phyloP scores from a whole-genome alignment of 331 rosid genomes.

The Prunus yedoensis region DNA sequence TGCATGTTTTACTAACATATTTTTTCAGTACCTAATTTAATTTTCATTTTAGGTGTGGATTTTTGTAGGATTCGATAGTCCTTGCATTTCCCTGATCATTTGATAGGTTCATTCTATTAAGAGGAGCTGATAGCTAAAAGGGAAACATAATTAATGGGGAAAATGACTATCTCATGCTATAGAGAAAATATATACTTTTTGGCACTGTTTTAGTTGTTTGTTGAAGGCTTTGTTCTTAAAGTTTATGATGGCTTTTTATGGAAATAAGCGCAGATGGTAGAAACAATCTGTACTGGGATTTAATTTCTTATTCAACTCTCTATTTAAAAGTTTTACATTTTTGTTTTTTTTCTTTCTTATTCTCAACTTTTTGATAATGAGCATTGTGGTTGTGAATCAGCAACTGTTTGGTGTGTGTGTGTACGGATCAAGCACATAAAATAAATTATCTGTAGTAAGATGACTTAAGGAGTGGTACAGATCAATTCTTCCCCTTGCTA shows the following conservation, averaged over 20 bases:
- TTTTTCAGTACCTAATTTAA: not conserved
- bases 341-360: not conserved
- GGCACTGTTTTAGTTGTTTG: not conserved
- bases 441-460: not conserved
- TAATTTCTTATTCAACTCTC: not conserved
- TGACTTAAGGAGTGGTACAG: not conserved
- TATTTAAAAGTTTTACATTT: not conserved
- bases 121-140: not conserved
- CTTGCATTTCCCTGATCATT: not conserved
- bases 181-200: not conserved
- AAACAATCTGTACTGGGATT: not conserved
- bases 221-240: not conserved
- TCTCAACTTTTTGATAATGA: not conserved
- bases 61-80: not conserved
- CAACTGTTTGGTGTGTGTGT: not conserved
- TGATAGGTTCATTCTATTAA: not conserved
- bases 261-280: not conserved
- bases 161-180: not conserved
- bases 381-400: constrained; percentile 8
- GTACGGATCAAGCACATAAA: not conserved
- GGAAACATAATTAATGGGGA: not conserved
- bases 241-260: not conserved
- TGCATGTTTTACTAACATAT: not conserved
- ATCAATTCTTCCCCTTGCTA: not conserved
- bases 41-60: not conserved